Percentiles rank a stretch among this genome's conserved stretches.
Evolutionary conservation across 805 yeast species (phyloP).

Genomic region (Citeromyces matritensis): DNA sequence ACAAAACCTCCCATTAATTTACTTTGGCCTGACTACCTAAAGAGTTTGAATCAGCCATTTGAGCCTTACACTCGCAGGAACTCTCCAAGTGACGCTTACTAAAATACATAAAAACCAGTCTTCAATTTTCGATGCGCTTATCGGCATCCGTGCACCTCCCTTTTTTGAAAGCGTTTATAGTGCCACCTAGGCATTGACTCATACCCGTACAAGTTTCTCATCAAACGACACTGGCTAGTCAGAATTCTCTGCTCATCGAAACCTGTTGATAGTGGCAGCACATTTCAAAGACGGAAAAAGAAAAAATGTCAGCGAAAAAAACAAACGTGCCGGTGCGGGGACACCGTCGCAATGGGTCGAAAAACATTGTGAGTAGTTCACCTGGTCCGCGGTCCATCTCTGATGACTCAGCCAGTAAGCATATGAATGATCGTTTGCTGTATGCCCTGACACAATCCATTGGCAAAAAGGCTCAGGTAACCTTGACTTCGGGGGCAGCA

Average conservation of each 20-base stretch:
- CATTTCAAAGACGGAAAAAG: constrained; percentile 3
- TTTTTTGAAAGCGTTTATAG: no score
- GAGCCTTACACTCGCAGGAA: no score
- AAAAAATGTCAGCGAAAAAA: constrained; percentile 1
- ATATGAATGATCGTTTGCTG: constrained; percentile 39
- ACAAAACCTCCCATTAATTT: no score
- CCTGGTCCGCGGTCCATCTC: constrained; percentile 10
- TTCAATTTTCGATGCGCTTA: no score
- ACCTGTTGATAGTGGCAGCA: constrained; percentile 4
- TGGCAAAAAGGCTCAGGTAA: constrained; percentile 41
- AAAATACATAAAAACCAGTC: no score
- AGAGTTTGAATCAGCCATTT: no score
- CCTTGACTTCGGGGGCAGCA: constrained; percentile 46
- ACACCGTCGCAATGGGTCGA: constrained; percentile 2
- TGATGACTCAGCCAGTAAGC: constrained; percentile 13
- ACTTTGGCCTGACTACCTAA: no score
- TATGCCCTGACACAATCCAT: constrained; percentile 41
- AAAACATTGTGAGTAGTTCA: constrained; percentile 10
- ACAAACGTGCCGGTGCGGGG: constrained; percentile 1
- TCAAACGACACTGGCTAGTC: not conserved
- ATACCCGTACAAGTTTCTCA: no score
- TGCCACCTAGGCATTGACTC: no score
- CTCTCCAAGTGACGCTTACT: no score
- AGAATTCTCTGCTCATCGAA: constrained; percentile 8
- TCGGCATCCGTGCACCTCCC: no score